These are phyloP conservation scores for Colletotrichum lentis DNA, from an alignment of 2,329 filamentous ascomycete genomes.

Conservation along the genomic window DNA sequence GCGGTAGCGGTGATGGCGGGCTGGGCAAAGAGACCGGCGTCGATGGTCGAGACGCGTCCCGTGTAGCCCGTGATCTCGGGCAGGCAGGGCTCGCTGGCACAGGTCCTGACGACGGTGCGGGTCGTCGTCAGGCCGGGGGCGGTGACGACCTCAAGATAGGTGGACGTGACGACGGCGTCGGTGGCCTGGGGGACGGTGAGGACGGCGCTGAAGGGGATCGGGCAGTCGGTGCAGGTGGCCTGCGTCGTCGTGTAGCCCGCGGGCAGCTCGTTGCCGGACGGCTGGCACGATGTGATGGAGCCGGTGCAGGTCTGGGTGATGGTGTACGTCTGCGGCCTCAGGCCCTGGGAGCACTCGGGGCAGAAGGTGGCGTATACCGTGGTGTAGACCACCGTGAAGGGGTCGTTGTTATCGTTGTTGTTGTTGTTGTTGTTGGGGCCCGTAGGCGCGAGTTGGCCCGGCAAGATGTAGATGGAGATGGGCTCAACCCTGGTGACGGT, in stretches of 20 bases:
- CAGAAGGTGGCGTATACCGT: constrained; percentile 34
- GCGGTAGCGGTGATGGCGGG: constrained; percentile 15
- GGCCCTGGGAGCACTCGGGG: constrained; percentile 15
- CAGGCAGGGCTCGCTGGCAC: constrained; percentile 11
- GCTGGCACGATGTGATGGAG: constrained; percentile 24
- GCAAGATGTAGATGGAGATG: constrained; percentile 29
- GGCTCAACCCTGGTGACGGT: constrained; percentile 36
- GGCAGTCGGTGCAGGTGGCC: constrained; percentile 24
- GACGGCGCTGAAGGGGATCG: constrained; percentile 25
- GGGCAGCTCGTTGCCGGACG: constrained; percentile 21
- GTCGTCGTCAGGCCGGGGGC: constrained; percentile 19
- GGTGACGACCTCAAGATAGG: constrained; percentile 16
- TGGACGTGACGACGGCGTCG: constrained; percentile 24
- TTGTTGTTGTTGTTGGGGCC: constrained; percentile 17
- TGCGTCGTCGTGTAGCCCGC: constrained; percentile 31
- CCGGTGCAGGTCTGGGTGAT: constrained; percentile 34
- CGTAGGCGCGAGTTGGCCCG: constrained; percentile 16
- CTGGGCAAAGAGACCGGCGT: constrained; percentile 11
- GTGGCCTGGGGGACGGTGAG: constrained; percentile 25
- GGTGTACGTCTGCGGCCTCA: constrained; percentile 32
- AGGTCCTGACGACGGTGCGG: constrained; percentile 24
- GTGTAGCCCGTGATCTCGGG: constrained; percentile 15
- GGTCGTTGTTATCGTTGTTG: constrained; percentile 10
- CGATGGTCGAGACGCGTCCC: constrained; percentile 14
- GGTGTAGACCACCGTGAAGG: constrained; percentile 24